Evolutionary conservation across 2,329 filamentous ascomycete genomes (phyloP).

Genomic region (Beauveria caledonica): DNA sequence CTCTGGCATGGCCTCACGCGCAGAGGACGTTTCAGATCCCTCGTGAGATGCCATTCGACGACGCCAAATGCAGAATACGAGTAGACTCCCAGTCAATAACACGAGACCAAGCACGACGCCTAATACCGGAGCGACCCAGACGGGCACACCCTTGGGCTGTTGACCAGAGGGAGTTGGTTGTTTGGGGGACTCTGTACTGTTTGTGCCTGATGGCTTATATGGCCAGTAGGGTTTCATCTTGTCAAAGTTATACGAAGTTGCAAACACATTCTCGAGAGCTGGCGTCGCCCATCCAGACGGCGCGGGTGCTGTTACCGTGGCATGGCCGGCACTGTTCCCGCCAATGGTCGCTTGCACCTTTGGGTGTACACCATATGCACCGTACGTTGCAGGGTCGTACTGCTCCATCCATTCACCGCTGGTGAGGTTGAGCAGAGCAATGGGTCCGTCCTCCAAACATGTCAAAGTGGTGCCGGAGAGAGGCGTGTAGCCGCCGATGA

Average conservation of each 20-base stretch:
- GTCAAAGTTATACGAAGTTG: constrained; percentile 42
- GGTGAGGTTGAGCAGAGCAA: constrained; percentile 66
- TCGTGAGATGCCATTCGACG: constrained; percentile 17
- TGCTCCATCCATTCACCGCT: constrained; percentile 58
- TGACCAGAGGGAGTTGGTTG: constrained; percentile 14
- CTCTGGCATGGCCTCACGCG: constrained; percentile 33
- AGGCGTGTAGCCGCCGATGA: constrained; percentile 58
- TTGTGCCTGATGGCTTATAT: constrained; percentile 31
- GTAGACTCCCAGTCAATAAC: constrained; percentile 41
- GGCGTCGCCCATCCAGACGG: constrained; percentile 46
- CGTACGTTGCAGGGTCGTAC: constrained; percentile 58
- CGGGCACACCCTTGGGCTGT: constrained; percentile 35
- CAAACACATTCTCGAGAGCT: constrained; percentile 46
- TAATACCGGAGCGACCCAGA: constrained; percentile 53
- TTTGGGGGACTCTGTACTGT: constrained; percentile 16
- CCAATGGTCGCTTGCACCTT: constrained; percentile 59
- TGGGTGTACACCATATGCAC: constrained; percentile 61
- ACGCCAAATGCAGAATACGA: constrained; percentile 45
- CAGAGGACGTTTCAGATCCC: not conserved
- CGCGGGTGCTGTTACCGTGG: constrained; percentile 58
- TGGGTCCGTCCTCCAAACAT: constrained; percentile 44
- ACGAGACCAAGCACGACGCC: constrained; percentile 54
- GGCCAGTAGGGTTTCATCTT: constrained; percentile 55
- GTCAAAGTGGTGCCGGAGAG: constrained; percentile 16
- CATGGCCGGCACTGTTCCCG: constrained; percentile 55